Evolutionary conservation across 2,329 filamentous ascomycete species (phyloP), one percentile per base, ranked within the genome.

Genomic region (Plenodomus biglobosus): DNA sequence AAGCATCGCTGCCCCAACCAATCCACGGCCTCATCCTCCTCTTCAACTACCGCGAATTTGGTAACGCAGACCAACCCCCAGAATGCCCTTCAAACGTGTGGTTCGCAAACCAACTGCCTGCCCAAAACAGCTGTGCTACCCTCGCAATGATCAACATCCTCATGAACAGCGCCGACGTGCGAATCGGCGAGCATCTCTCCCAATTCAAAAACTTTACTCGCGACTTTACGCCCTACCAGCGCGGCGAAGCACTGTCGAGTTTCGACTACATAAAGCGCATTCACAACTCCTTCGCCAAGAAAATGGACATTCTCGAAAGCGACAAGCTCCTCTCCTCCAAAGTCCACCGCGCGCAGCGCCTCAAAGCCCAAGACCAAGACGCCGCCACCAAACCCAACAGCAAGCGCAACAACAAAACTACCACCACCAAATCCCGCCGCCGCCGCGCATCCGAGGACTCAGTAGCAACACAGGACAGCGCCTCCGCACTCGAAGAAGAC

Each of bases 61-160:
- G 76, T 32, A 48, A 53, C n/a, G 78, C 83, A 46, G 68, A 73
- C 4, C 68, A 69, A 58, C 81, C 75, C 62, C 74, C 78, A 46
- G 76, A 80, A 52, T 85, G 82, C 53, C 85, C 85, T 0, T 75
- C 82, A 2, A 75, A 83, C 22, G 77, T 97, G 16, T 99, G 94
- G 92, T 97, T 96, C 70, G 91, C 92, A 21, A 96, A 96, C 64
- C 92, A 95, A 75, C 87, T 89, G 39, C 69, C 68, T 4, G 65
- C 60, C 11, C 66, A 70, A 40, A 95, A 95, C 70, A 87, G 90
- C 20, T 99, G 94, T 72, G 94, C 90, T 17, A 94, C 90, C n/a
- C 84, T 96, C 38, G 91, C 94, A 3, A 78, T 97, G 57, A 80
- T 96, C 60, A 97, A 97, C 63, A 95, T 96, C 51, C 76, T 96